phyloP scores from a whole-genome alignment of 2,329 filamentous ascomycete genomes.

The Coniochaeta ligniaria region DNA sequence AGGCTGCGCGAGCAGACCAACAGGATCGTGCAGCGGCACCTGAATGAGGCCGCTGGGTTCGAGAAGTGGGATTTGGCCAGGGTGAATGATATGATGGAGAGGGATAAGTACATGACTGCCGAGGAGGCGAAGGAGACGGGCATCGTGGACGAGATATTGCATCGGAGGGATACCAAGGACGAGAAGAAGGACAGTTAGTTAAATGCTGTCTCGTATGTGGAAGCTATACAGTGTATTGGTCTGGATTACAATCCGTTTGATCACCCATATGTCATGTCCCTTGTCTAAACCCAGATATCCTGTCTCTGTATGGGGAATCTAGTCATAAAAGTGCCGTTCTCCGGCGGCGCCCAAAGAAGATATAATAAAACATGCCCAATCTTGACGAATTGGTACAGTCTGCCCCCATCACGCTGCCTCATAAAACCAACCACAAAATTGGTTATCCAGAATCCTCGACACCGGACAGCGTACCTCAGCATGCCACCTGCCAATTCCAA shows the following conservation, averaged over 20 bases:
- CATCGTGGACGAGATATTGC: conserved; percentile 84
- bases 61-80: conserved; percentile 75
- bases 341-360: neutral
- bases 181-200: conserved; percentile 20
- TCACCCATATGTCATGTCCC: neutral
- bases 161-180: conserved; percentile 55
- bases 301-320: neutral
- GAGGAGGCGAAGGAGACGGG: conserved; percentile 84
- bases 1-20: conserved; percentile 80
- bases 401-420: neutral
- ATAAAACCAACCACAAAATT: neutral
- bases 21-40: conserved; percentile 77
- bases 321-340: neutral
- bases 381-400: neutral
- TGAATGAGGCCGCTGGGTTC: conserved; percentile 68
- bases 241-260: neutral
- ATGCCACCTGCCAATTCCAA: neutral
- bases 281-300: neutral
- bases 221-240: neutral
- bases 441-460: neutral
- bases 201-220: too few relatives aligned
- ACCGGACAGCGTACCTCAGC: neutral
- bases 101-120: conserved; percentile 89
- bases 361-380: neutral
- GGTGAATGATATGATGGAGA: conserved; percentile 92